A percentile compares a stretch with the other conserved stretches of the same genome.
phyloP scores from a whole-genome alignment of 2,329 filamentous ascomycete genomes.

The Colletotrichum orchidophilum region DNA sequence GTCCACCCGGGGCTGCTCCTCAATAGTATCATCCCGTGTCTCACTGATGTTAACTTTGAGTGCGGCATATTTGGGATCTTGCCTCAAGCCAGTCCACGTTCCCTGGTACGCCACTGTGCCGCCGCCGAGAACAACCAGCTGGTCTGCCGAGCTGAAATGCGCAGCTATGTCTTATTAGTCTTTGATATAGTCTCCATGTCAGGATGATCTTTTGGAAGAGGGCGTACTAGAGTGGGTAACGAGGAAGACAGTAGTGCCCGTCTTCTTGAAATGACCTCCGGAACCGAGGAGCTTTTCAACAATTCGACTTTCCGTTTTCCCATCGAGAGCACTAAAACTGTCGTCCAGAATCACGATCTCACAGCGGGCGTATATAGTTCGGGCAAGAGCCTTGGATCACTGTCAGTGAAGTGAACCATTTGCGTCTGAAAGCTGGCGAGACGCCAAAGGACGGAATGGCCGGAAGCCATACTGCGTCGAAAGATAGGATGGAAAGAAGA shows the following conservation, averaged over 20 bases:
- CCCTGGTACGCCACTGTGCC: not conserved
- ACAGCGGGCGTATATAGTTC: constrained; percentile 14
- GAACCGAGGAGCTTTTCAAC: constrained; percentile 33
- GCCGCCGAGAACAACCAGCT: not conserved
- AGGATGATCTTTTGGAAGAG: not conserved
- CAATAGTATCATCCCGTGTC: no score
- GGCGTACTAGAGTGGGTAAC: constrained; percentile 3
- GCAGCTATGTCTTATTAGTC: not conserved
- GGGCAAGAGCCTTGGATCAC: constrained; percentile 13
- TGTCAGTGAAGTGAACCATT: not conserved
- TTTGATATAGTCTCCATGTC: not conserved
- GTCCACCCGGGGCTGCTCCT: not conserved
- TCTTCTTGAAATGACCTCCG: constrained; percentile 34
- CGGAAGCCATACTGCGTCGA: not conserved
- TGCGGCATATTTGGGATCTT: not conserved
- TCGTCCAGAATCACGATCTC: constrained; percentile 23
- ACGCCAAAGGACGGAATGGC: no score
- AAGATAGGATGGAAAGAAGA: not conserved
- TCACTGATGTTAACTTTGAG: not conserved
- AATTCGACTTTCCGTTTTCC: constrained; percentile 28
- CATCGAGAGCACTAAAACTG: constrained; percentile 29
- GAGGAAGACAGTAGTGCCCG: constrained; percentile 31
- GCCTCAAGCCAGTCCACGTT: not conserved
- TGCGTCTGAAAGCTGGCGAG: not conserved
- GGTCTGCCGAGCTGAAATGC: not conserved